A percentile compares a stretch with the other conserved stretches of the same genome.
Conservation (phyloP, 2,329 filamentous ascomycete genomes). For the Colletotrichum aenigma region DNA sequence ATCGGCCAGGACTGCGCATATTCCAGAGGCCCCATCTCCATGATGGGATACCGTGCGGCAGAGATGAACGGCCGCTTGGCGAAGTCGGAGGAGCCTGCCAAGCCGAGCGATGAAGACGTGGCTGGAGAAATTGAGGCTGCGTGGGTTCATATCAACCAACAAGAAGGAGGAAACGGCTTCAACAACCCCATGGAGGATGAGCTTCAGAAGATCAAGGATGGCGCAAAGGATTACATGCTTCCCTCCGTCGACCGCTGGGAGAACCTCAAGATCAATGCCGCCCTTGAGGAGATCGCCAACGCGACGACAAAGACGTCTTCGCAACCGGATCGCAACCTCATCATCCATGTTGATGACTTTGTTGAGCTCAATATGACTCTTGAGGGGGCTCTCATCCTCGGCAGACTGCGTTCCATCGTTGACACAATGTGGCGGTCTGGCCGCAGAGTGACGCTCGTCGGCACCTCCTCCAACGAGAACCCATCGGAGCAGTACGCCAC, state of each 20-base stretch:
- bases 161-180: conserved; percentile 24
- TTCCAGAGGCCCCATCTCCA: conserved; percentile 52
- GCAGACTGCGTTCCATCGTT: conserved; percentile 72
- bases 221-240: conserved; percentile 29
- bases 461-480: conserved; percentile 69
- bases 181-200: conserved; percentile 45
- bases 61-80: conserved; percentile 58
- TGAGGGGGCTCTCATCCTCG: conserved; percentile 72
- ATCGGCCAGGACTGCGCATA: conserved; percentile 65
- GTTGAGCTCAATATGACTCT: conserved; percentile 74
- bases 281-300: conserved; percentile 56
- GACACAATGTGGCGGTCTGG: conserved; percentile 75
- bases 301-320: background rate
- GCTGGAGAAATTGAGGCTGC: conserved; percentile 27
- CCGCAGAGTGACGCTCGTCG: conserved; percentile 76
- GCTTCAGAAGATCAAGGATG: conserved; percentile 45
- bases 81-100: conserved; percentile 49
- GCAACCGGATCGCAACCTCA: conserved; percentile 51
- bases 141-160: conserved; percentile 24
- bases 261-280: conserved; percentile 63
- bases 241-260: conserved; percentile 59
- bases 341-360: conserved; percentile 83
- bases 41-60: conserved; percentile 61
- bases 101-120: conserved; percentile 33
- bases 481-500: conserved; percentile 46